phyloP scores from a whole-genome alignment of 805 yeast genomes.

The Grigorovia humatica region DNA sequence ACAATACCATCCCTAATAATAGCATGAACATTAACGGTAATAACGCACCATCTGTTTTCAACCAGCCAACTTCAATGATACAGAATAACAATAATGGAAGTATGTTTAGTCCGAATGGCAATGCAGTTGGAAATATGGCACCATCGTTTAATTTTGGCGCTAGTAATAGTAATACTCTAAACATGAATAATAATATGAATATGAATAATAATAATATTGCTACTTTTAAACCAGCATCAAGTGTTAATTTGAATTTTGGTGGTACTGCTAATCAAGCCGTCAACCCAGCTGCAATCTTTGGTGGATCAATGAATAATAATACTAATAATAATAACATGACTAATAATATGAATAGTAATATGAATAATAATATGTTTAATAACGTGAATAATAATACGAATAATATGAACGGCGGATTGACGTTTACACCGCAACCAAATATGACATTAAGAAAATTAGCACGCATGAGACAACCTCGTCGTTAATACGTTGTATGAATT shows the following conservation, averaged over 20 bases:
- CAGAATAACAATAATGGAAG: not conserved
- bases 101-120: slow-evolving; percentile 1
- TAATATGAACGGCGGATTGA: not conserved
- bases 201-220: not conserved
- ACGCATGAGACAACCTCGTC: slow-evolving; percentile 25
- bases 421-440: slow-evolving; percentile 2
- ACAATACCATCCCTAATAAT: not conserved
- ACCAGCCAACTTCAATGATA: not conserved
- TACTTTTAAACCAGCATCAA: slow-evolving; percentile 15
- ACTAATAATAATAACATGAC: not conserved
- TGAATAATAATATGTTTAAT: not conserved
- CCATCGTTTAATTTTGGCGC: not conserved
- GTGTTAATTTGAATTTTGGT: slow-evolving; percentile 22
- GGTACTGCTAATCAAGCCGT: slow-evolving; percentile 4
- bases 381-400: not conserved
- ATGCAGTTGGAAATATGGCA: not conserved
- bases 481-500: slow-evolving; percentile 4
- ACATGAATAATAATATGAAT: not conserved
- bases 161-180: not conserved
- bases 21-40: slow-evolving; percentile 4
- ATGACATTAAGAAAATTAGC: slow-evolving; percentile 17
- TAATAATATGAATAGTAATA: not conserved
- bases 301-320: slow-evolving; percentile 1
- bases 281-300: slow-evolving; percentile 18
- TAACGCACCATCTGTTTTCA: not conserved